A percentile compares a stretch with the other conserved stretches of the same genome.
Conservation (phyloP, 345 rosid genomes). For the Mallotus nudiflorus region DNA sequence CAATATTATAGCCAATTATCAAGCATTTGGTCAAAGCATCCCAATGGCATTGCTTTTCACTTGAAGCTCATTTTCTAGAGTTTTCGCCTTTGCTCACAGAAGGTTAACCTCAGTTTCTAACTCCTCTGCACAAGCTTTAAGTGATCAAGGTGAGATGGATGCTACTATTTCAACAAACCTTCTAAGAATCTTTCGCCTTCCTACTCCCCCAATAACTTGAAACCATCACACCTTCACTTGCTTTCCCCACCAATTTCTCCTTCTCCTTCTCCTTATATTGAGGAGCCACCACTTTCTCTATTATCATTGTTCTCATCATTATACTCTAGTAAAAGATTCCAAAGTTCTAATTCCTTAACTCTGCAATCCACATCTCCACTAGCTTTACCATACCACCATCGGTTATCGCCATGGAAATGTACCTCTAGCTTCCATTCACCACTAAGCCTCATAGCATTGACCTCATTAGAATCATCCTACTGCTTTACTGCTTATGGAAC, state of each 20-base stretch:
- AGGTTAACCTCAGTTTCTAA: conserved; percentile 70
- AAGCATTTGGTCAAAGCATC: conserved; percentile 64
- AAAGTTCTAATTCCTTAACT: neutral
- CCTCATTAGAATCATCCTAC: neutral
- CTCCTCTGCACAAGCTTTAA: conserved; percentile 72
- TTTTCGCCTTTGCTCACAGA: conserved; percentile 53
- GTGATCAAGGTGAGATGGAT: too few species aligned
- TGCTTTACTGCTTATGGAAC: too few species aligned
- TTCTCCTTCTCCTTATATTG: neutral
- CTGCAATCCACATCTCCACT: neutral
- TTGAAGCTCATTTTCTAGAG: conserved; percentile 63
- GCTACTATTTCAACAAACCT: too few species aligned
- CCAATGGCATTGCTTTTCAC: conserved; percentile 56
- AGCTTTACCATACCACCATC: neutral
- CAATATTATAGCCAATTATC: too few species aligned
- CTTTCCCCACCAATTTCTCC: too few species aligned
- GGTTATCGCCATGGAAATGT: conserved; percentile 1
- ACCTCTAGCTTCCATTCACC: neutral
- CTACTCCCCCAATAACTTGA: conserved; percentile 77
- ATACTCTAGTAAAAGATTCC: conserved; percentile 1
- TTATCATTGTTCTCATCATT: conserved; percentile 6
- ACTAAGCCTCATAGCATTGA: neutral
- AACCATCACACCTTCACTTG: neutral
- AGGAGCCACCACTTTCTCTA: too few species aligned
- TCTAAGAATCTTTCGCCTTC: conserved; percentile 46